Evolutionary conservation across 106 monocot species (phyloP).

Genomic region (Amphibolis antarctica): DNA sequence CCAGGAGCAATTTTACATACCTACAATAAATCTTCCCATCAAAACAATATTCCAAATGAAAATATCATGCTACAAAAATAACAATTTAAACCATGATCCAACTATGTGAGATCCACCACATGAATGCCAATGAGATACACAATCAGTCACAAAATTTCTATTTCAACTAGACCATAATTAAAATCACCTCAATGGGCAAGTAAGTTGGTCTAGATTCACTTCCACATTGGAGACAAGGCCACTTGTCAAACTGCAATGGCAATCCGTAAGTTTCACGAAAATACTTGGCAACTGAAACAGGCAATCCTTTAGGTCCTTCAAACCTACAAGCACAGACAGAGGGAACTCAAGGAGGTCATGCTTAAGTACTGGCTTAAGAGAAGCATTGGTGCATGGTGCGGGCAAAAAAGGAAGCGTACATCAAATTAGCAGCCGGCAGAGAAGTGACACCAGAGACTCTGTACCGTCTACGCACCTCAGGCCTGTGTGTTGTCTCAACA

Average conservation of each 20-base stretch:
- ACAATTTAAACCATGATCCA: too few species aligned
- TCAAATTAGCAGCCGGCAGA: not conserved
- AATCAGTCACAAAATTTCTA: too few species aligned
- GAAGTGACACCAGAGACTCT: slow-evolving; percentile 8
- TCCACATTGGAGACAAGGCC: slow-evolving; percentile 32
- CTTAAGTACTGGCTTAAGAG: not conserved
- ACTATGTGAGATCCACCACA: too few species aligned
- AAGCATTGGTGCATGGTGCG: not conserved
- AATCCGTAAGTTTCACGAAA: slow-evolving; percentile 21
- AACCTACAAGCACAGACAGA: not conserved
- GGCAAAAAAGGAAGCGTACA: not conserved
- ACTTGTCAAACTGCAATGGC: not conserved
- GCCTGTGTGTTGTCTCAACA: slow-evolving; percentile 4
- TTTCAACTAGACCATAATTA: too few species aligned
- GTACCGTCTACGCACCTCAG: not conserved
- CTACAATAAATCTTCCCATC: not conserved
- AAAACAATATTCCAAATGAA: not conserved
- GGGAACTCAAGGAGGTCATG: too few species aligned
- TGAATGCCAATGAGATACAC: too few species aligned
- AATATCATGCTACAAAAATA: too few species aligned
- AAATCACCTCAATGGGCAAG: slow-evolving; percentile 39
- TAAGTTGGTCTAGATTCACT: slow-evolving; percentile 27
- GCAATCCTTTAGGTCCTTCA: not conserved
- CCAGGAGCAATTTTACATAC: slow-evolving; percentile 37
- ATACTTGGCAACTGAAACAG: slow-evolving; percentile 20